These are phyloP conservation scores for Polyrhizophydium stewartii DNA, from an alignment of 371 early-diverging fungal species.

Conservation along the genomic window DNA sequence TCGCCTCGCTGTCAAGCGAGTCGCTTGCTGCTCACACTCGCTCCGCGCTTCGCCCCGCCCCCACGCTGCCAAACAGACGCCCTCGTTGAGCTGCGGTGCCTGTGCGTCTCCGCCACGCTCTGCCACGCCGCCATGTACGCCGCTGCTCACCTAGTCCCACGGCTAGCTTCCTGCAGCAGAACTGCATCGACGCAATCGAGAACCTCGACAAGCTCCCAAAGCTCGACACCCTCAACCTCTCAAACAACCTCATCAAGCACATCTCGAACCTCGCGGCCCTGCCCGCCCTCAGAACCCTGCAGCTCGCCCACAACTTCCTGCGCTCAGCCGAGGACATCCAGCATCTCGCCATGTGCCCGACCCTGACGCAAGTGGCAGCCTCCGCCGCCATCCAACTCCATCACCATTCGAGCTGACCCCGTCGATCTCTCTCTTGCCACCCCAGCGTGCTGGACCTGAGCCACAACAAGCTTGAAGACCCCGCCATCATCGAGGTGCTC, in stretches of 20 bases:
- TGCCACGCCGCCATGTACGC: too few species aligned
- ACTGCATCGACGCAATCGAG: constrained; percentile 43
- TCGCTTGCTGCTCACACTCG: background rate
- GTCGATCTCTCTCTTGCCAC: too few species aligned
- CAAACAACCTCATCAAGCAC: constrained; percentile 47
- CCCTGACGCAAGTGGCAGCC: constrained; percentile 18
- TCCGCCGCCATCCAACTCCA: background rate
- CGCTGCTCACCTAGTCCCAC: too few species aligned
- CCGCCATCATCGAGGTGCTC: constrained; percentile 38
- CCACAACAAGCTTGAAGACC: constrained; percentile 49
- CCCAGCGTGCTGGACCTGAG: constrained; percentile 41
- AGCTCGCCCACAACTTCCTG: constrained; percentile 44
- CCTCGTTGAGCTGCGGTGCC: constrained; percentile 35
- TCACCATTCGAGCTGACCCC: too few species aligned
- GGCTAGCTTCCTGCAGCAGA: constrained; percentile 53
- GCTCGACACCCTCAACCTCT: constrained; percentile 46
- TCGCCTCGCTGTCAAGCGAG: background rate
- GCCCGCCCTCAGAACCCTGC: constrained; percentile 36
- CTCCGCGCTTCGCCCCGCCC: too few species aligned
- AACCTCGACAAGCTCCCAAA: constrained; percentile 28
- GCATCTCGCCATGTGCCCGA: constrained; percentile 25
- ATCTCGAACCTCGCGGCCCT: constrained; percentile 24
- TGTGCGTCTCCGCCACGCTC: too few species aligned
- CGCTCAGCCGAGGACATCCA: constrained; percentile 30
- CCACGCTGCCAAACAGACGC: constrained; percentile 6